Conservation (phyloP, 768 basidiomycete species). For the Lentinula aciculospora region DNA sequence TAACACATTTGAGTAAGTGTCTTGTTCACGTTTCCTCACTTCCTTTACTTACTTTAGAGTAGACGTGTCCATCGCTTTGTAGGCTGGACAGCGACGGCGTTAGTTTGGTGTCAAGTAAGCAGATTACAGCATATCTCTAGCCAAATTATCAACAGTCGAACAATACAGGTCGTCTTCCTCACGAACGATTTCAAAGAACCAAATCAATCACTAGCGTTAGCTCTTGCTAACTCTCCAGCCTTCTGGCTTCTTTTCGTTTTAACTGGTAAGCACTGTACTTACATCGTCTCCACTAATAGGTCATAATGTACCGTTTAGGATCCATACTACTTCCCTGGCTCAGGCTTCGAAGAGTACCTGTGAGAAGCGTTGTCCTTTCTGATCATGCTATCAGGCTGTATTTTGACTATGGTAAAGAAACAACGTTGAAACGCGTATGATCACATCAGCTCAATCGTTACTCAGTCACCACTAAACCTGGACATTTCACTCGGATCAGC, state of each 20-base stretch:
- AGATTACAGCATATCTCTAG: background rate
- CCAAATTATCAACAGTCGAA: background rate
- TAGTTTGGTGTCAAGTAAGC: conserved; percentile 53
- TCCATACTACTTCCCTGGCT: conserved; percentile 58
- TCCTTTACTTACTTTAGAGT: background rate
- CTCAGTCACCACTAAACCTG: conserved; percentile 37
- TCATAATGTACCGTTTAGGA: conserved; percentile 12
- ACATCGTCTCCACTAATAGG: background rate
- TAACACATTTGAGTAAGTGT: conserved; percentile 40
- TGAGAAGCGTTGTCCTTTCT: conserved; percentile 47
- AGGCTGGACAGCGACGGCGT: conserved; percentile 46
- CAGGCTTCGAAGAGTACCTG: conserved; percentile 50
- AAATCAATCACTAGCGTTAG: conserved; percentile 32
- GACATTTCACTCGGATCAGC: conserved; percentile 40
- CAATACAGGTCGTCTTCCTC: conserved; percentile 37
- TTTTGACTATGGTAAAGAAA: conserved; percentile 58
- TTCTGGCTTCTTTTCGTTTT: conserved; percentile 55
- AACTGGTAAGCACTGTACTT: conserved; percentile 26
- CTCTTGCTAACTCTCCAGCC: conserved; percentile 36
- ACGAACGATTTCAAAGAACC: conserved; percentile 44
- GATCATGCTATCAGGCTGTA: conserved; percentile 52
- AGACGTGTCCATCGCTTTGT: conserved; percentile 44
- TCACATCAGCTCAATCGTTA: background rate
- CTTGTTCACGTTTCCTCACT: background rate
- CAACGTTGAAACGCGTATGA: conserved; percentile 12